These are phyloP conservation scores for Tolypocladium capitatum DNA, from an alignment of 2,329 filamentous ascomycete species.

Conservation along the genomic window DNA sequence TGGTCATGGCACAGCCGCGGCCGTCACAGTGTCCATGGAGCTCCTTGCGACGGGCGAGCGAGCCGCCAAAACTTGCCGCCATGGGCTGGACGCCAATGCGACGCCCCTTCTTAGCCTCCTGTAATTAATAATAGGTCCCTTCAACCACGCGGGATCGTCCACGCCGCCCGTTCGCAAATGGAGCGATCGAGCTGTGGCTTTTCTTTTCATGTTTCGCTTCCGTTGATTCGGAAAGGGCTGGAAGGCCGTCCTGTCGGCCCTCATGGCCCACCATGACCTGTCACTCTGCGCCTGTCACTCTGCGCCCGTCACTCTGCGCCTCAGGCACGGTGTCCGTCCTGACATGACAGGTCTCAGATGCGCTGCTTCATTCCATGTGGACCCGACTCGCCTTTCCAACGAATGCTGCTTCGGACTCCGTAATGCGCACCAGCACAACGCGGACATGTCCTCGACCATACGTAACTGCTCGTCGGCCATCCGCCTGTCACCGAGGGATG, in stretches of 20 bases:
- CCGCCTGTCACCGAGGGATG: background rate
- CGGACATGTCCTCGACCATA: background rate
- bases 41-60: background rate
- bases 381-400: background rate
- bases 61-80: too few relatives aligned
- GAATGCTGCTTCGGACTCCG: background rate
- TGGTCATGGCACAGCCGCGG: too few relatives aligned
- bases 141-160: background rate
- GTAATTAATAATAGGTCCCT: too few relatives aligned
- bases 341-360: constrained; percentile 1
- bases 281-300: too few relatives aligned
- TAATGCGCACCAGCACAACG: background rate
- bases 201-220: background rate
- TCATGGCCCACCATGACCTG: background rate
- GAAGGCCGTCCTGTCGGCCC: background rate
- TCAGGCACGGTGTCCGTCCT: background rate
- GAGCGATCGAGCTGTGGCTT: background rate
- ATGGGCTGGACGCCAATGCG: background rate
- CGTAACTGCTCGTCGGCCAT: too few relatives aligned
- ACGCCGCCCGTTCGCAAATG: background rate
- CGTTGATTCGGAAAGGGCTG: background rate
- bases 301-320: too few relatives aligned
- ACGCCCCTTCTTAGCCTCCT: background rate
- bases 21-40: background rate
- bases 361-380: background rate